These are phyloP conservation scores for Forsythia suspensa DNA, from an alignment of 257 asterid genomes.

Conservation along the genomic window DNA sequence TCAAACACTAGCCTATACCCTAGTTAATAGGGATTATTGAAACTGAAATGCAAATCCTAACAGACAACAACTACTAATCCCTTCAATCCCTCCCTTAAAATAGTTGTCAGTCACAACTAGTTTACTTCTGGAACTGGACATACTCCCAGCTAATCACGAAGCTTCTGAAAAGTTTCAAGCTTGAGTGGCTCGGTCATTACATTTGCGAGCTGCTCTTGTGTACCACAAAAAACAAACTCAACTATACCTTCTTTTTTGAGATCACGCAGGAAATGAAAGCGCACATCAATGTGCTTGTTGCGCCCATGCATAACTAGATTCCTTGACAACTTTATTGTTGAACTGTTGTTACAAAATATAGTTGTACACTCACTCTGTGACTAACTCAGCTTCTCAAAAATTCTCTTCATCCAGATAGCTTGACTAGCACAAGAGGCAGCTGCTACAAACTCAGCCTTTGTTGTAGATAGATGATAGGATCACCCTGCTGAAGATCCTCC, in stretches of 20 bases:
- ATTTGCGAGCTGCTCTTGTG: background rate
- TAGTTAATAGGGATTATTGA: background rate
- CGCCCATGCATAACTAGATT: no score
- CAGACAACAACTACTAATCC: background rate
- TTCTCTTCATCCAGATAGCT: no score
- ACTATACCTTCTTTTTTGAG: background rate
- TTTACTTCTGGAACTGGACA: background rate
- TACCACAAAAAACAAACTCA: background rate
- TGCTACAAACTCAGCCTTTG: no score
- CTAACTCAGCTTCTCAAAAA: no score
- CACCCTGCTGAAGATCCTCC: no score
- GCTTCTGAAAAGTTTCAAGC: background rate
- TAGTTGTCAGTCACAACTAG: no score
- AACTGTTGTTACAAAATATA: no score
- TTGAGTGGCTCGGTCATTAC: background rate
- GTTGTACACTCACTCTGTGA: no score
- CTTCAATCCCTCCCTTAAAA: background rate
- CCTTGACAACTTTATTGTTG: no score
- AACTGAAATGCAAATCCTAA: background rate
- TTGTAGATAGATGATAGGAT: no score
- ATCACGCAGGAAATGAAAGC: background rate
- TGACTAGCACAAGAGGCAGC: no score
- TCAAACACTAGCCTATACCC: background rate
- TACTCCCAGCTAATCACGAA: background rate
- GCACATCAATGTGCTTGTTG: no score